Evolutionary conservation across 2,329 filamentous ascomycete species (phyloP), one percentile per base, ranked within the genome.

Genomic region (Alternaria sp.): DNA sequence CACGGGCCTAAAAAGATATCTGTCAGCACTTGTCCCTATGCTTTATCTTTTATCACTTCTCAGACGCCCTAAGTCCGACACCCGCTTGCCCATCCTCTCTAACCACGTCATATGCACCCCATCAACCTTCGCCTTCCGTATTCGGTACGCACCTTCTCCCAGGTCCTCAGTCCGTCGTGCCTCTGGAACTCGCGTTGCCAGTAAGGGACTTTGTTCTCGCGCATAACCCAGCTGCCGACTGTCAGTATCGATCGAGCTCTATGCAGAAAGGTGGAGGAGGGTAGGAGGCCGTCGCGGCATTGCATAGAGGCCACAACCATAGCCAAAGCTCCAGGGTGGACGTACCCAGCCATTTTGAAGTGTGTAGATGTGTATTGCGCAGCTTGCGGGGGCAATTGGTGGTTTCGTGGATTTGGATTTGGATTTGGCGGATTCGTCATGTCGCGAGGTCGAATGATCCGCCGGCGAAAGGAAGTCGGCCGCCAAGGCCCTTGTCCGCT

Each of bases 121-220:
- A 23, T 44, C 8, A 51, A 42, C 54, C 54, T 28, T 54, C 42
- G 60, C 58, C 57, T 65, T 66, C 34, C 34, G 37, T 39, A 50
- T 50, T 9, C 52, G 26, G 28, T 39, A 84, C 89, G 78, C 85
- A 93, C 90, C 80, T 93, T 92, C 80, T 86, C 83, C 90, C 91
- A 93, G 77, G 91, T 80, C 73, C 91, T 87, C 68, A 87, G 80
- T 72, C 85, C 86, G 79, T 90, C 90, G 70, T 91, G 88, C 67
- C 84, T 82, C 82, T 93, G 90, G 83, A 91, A 92, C 70, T 86
- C 80, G 74, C 86, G 84, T 85, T 94, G 91, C 82, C 90, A 85
- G 76, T 90, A 73, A 56, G 90, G 89, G 72, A 93, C 90, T 74
- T 85, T 86, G 86, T 94, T 94, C 78, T 86, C 84, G 79, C 88